Conservation (phyloP, 148 eudicot species). For the Dysphania ambrosioides region DNA sequence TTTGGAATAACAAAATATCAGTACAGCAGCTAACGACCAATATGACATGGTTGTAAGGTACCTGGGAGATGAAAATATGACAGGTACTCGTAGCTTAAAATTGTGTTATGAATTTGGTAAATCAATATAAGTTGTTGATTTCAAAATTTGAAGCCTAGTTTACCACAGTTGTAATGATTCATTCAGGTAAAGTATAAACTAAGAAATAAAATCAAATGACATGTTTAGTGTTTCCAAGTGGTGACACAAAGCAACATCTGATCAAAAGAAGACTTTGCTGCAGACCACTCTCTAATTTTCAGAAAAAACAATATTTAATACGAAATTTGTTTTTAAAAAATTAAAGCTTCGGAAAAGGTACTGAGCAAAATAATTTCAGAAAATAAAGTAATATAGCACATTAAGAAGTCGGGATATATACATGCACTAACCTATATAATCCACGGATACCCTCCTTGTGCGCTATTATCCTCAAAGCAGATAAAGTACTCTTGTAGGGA, state of each 20-base stretch:
- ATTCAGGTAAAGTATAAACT: background rate
- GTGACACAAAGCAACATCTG: background rate
- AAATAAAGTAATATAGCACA: background rate
- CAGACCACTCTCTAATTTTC: background rate
- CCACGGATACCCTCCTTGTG: constrained; percentile 94
- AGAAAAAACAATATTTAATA: background rate
- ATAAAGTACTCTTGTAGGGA: constrained; percentile 74
- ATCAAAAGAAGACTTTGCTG: background rate
- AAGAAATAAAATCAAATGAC: background rate
- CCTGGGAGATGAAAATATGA: no score
- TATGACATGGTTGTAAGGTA: no score
- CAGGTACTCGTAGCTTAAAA: no score
- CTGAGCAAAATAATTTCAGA: no score
- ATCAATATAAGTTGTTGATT: background rate
- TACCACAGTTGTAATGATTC: no score
- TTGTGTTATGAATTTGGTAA: no score
- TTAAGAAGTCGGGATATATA: background rate
- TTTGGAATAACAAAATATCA: no score
- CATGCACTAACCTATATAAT: constrained; percentile 63
- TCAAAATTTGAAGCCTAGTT: background rate
- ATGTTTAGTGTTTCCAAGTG: background rate
- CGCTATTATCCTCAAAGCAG: constrained; percentile 76
- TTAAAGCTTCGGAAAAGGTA: no score
- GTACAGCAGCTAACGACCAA: no score
- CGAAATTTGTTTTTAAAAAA: no score